phyloP scores from a whole-genome alignment of 1,139 yeast genomes.

The Pichia terricola region DNA sequence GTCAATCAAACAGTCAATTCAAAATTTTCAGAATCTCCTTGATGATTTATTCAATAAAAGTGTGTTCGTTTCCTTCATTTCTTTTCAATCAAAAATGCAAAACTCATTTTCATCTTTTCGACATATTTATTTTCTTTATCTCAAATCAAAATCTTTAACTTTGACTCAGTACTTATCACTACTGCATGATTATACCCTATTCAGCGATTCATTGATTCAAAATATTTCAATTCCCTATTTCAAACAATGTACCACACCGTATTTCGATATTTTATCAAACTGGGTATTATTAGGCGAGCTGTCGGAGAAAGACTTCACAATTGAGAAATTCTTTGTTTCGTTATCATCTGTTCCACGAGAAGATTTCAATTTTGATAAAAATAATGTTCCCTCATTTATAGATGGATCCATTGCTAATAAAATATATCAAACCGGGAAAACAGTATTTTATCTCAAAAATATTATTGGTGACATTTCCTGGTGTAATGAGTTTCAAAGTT shows the following conservation, averaged over 20 bases:
- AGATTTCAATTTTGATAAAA: neutral
- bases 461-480: slow-evolving; percentile 57
- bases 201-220: slow-evolving; percentile 4
- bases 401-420: slow-evolving; percentile 34
- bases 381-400: slow-evolving; percentile 53
- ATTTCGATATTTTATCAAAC: neutral
- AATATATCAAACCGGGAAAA: slow-evolving; percentile 70
- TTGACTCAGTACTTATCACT: neutral
- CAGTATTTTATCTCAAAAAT: slow-evolving; percentile 56
- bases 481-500: slow-evolving; percentile 36
- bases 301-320: neutral
- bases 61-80: no score
- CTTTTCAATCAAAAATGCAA: no score
- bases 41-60: no score
- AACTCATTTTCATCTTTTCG: no score
- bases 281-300: slow-evolving; percentile 5
- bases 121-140: no score
- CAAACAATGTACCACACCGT: neutral
- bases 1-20: no score
- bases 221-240: slow-evolving; percentile 2
- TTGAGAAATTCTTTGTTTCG: slow-evolving; percentile 2
- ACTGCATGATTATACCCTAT: slow-evolving; percentile 4
- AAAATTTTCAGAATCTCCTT: no score
- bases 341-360: neutral
- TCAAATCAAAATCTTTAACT: no score